Percentiles rank a stretch among this genome's conserved stretches.
Evolutionary conservation across 2,329 filamentous ascomycete genomes (phyloP).

Genomic region (Paraphoma chrysanthemicola): DNA sequence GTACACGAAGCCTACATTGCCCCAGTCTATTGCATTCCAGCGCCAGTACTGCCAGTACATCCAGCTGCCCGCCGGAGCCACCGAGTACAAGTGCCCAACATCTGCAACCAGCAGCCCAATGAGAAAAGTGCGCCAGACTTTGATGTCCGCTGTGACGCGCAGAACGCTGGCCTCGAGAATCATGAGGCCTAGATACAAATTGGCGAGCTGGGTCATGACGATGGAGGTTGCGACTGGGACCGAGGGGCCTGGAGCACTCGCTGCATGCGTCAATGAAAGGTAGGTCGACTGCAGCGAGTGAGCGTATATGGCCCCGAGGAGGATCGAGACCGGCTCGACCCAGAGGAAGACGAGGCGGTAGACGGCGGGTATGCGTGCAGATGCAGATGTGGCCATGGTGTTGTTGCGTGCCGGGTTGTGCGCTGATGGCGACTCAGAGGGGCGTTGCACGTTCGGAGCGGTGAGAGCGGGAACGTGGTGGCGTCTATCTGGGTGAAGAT

Average conservation of each 20-base stretch:
- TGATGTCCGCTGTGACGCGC: conserved; percentile 70
- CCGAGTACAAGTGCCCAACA: conserved; percentile 74
- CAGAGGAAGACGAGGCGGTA: conserved; percentile 79
- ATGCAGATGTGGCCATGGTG: conserved; percentile 21
- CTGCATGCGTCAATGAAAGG: conserved; percentile 67
- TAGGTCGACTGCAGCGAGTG: conserved; percentile 62
- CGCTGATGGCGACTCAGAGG: neutral
- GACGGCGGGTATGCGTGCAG: conserved; percentile 60
- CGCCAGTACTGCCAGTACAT: conserved; percentile 69
- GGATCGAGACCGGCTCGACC: conserved; percentile 67
- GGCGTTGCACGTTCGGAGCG: neutral
- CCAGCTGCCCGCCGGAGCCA: conserved; percentile 63
- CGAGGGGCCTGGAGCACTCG: conserved; percentile 54
- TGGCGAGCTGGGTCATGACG: conserved; percentile 76
- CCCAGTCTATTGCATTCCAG: conserved; percentile 74
- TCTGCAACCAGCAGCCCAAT: conserved; percentile 76
- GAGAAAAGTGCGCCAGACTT: conserved; percentile 74
- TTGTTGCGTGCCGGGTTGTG: neutral
- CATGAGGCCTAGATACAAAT: conserved; percentile 78
- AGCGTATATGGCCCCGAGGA: conserved; percentile 62
- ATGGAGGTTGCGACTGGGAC: conserved; percentile 69
- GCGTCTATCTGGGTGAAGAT: too few relatives aligned
- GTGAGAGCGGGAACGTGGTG: neutral
- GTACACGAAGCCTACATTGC: conserved; percentile 75
- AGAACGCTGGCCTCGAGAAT: conserved; percentile 80